Evolutionary conservation across 768 basidiomycete species (phyloP).

Genomic region (Pulveroboletus sp.): DNA sequence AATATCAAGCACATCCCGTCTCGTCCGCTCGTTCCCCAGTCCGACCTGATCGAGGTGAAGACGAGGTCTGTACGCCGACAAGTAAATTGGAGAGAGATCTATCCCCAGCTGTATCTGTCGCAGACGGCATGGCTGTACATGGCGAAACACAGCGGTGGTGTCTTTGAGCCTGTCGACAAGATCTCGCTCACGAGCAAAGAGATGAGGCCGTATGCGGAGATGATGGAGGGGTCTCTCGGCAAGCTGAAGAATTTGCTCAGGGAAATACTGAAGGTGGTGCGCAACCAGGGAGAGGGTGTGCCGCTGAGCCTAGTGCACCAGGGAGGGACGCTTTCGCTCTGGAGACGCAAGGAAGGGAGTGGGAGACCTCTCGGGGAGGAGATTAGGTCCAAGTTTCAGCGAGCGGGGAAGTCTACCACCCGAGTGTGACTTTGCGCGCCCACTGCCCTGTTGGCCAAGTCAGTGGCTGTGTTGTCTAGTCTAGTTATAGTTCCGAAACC

Average conservation of each 20-base stretch:
- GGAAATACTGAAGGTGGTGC: slow-evolving; percentile 44
- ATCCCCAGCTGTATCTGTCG: slow-evolving; percentile 65
- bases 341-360: slow-evolving; percentile 36
- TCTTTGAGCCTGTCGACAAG: slow-evolving; percentile 48
- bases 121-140: slow-evolving; percentile 60
- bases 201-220: slow-evolving; percentile 21
- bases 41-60: slow-evolving; percentile 32
- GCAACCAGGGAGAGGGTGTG: slow-evolving; percentile 48
- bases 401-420: no score
- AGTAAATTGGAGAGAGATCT: slow-evolving; percentile 55
- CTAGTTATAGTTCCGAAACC: not conserved
- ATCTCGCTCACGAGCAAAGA: slow-evolving; percentile 31
- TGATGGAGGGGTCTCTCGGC: slow-evolving; percentile 16
- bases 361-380: slow-evolving; percentile 18
- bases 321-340: slow-evolving; percentile 41
- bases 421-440: not conserved
- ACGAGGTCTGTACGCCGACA: slow-evolving; percentile 28
- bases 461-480: slow-evolving; percentile 15
- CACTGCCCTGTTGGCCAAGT: no score
- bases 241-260: slow-evolving; percentile 28
- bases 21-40: slow-evolving; percentile 32
- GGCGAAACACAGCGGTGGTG: slow-evolving; percentile 52
- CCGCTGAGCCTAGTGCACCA: slow-evolving; percentile 53
- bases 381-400: slow-evolving; percentile 20
- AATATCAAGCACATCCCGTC: slow-evolving; percentile 23